phyloP scores from a whole-genome alignment of 2,329 filamentous ascomycete species.

The Neopestalotiopsis sp. region DNA sequence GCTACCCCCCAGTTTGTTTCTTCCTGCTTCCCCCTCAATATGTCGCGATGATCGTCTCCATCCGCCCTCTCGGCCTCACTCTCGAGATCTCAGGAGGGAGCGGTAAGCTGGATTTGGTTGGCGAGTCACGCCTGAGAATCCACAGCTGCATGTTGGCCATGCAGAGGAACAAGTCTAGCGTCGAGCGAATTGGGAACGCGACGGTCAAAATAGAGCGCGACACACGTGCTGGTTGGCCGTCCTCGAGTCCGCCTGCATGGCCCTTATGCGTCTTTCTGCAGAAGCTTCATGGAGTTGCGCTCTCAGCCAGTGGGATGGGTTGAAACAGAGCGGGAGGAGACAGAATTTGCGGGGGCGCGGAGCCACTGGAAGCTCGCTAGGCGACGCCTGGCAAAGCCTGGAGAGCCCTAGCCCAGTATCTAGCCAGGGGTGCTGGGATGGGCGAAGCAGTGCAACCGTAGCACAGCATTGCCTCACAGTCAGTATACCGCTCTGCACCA shows the following conservation, averaged over 20 bases:
- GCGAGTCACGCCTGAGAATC: conserved; percentile 33
- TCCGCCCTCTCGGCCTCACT: conserved; percentile 21
- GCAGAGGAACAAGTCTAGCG: conserved; percentile 22
- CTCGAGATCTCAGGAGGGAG: conserved; percentile 30
- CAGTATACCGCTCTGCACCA: conserved; percentile 20
- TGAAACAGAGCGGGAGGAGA: conserved; percentile 31
- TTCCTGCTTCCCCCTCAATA: conserved; percentile 24
- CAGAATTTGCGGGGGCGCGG: conserved; percentile 29
- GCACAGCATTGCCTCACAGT: background rate
- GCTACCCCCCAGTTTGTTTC: background rate
- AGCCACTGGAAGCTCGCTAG: conserved; percentile 21
- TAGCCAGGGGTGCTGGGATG: background rate
- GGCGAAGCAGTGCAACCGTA: no score
- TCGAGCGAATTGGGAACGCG: conserved; percentile 34
- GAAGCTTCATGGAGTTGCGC: conserved; percentile 32
- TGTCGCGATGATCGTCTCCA: conserved; percentile 22
- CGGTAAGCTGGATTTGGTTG: conserved; percentile 33
- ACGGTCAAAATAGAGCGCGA: conserved; percentile 33
- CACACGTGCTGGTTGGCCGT: conserved; percentile 36
- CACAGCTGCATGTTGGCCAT: conserved; percentile 33
- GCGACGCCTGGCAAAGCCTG: conserved; percentile 6
- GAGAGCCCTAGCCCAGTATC: background rate
- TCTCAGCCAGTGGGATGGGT: conserved; percentile 34
- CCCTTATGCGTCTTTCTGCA: conserved; percentile 26
- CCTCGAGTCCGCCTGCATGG: conserved; percentile 29